phyloP scores from a whole-genome alignment of 2,329 filamentous ascomycete genomes.

The Clonostachys sp. region DNA sequence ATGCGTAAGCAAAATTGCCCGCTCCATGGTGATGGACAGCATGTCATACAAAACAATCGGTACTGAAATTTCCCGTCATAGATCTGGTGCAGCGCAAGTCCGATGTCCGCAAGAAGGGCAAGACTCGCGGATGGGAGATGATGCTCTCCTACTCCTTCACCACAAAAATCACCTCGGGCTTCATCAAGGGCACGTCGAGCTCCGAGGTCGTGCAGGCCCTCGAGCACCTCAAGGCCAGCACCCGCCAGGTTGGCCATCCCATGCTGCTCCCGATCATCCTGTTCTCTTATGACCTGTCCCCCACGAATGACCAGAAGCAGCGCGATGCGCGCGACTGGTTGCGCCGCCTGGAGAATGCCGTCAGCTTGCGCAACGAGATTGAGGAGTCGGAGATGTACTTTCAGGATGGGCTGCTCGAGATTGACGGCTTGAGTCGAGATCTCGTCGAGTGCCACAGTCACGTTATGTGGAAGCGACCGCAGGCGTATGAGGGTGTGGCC shows the following conservation, averaged over 20 bases:
- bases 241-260: conserved; percentile 48
- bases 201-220: conserved; percentile 48
- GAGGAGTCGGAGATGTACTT: conserved; percentile 37
- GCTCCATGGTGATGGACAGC: too few relatives aligned
- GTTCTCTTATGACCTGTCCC: conserved; percentile 52
- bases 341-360: conserved; percentile 54
- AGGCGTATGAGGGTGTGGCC: conserved; percentile 53
- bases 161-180: conserved; percentile 53
- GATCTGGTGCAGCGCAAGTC: conserved; percentile 62
- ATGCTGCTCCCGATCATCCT: conserved; percentile 55
- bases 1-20: conserved; percentile 38
- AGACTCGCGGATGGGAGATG: conserved; percentile 60
- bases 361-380: conserved; percentile 57
- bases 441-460: conserved; percentile 60
- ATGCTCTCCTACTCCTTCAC: conserved; percentile 55
- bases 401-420: conserved; percentile 29
- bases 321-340: conserved; percentile 60
- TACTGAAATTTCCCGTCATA: conserved; percentile 9
- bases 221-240: conserved; percentile 43
- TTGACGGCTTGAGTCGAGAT: conserved; percentile 57
- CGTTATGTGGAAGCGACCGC: conserved; percentile 58
- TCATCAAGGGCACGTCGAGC: conserved; percentile 54
- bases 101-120: conserved; percentile 61
- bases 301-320: conserved; percentile 54
- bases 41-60: too few relatives aligned